phyloP scores from a whole-genome alignment of 768 basidiomycete genomes.

The Psilocybe azurescens region DNA sequence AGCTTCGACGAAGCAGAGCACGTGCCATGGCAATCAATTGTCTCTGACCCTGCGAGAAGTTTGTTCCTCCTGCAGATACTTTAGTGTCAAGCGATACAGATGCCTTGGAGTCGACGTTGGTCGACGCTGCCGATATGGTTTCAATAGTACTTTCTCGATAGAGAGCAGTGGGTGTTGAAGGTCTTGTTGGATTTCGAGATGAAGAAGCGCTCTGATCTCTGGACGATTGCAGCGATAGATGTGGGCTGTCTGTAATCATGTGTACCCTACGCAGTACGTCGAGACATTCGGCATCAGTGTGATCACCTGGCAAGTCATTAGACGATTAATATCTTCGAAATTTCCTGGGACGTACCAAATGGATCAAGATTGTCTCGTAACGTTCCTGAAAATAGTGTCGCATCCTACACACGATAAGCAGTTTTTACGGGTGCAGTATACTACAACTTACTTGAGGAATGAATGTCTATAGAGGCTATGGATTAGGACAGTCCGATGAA shows the following conservation, averaged over 20 bases:
- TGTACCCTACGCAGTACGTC: slow-evolving; percentile 87
- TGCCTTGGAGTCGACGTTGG: slow-evolving; percentile 62
- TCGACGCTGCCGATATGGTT: slow-evolving; percentile 47
- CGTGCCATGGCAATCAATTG: slow-evolving; percentile 90
- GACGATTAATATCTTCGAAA: neutral
- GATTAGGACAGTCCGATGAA: slow-evolving; percentile 2
- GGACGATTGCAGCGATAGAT: slow-evolving; percentile 47
- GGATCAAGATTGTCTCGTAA: slow-evolving; percentile 79
- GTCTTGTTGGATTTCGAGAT: slow-evolving; percentile 51
- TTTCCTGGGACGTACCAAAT: slow-evolving; percentile 48
- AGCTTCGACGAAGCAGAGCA: slow-evolving; percentile 71
- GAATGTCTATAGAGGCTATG: slow-evolving; percentile 58
- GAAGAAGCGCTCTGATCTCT: slow-evolving; percentile 47
- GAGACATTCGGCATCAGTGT: slow-evolving; percentile 78
- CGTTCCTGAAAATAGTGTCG: slow-evolving; percentile 82
- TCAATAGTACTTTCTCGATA: slow-evolving; percentile 31
- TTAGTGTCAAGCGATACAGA: slow-evolving; percentile 75
- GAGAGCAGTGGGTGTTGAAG: slow-evolving; percentile 43
- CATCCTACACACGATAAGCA: slow-evolving; percentile 47
- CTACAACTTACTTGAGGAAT: slow-evolving; percentile 62
- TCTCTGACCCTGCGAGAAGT: slow-evolving; percentile 93
- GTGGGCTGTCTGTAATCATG: slow-evolving; percentile 61
- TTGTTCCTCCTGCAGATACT: slow-evolving; percentile 85
- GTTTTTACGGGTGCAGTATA: neutral
- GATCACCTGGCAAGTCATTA: slow-evolving; percentile 54